A percentile compares a stretch with the other conserved stretches of the same genome.
phyloP scores from a whole-genome alignment of 306 rosid genomes.

The Dryas octopetala region DNA sequence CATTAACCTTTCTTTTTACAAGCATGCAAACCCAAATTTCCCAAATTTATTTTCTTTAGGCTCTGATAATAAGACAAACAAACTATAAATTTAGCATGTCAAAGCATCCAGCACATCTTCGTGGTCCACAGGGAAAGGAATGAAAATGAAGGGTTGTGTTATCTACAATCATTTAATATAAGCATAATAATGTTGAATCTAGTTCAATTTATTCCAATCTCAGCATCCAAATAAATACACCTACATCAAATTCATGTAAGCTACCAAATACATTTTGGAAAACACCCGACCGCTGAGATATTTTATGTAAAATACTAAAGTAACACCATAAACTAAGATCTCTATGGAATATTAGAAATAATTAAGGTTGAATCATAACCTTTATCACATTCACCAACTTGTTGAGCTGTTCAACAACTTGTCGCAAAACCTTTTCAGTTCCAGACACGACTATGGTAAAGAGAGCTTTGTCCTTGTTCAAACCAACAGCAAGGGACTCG shows the following conservation, averaged over 20 bases:
- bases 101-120: neutral
- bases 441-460: conserved; percentile 63
- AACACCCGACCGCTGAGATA: neutral
- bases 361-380: conserved; percentile 25
- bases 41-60: neutral
- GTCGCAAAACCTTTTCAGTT: conserved; percentile 49
- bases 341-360: neutral
- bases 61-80: neutral
- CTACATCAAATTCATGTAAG: neutral
- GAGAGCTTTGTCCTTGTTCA: conserved; percentile 63
- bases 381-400: conserved; percentile 60
- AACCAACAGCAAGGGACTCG: conserved; percentile 64
- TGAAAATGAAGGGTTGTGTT: neutral
- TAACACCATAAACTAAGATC: neutral
- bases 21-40: neutral
- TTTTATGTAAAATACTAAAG: neutral
- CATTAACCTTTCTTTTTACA: neutral
- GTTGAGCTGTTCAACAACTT: conserved; percentile 64
- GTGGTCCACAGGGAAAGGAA: neutral
- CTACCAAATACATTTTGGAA: neutral
- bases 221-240: neutral
- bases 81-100: neutral
- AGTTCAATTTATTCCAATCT: neutral
- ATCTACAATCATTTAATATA: neutral
- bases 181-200: neutral